A percentile compares a stretch with the other conserved stretches of the same genome.
Evolutionary conservation across 305 asterid genomes (phyloP).

Genomic region (Stenogyne calaminthoides): DNA sequence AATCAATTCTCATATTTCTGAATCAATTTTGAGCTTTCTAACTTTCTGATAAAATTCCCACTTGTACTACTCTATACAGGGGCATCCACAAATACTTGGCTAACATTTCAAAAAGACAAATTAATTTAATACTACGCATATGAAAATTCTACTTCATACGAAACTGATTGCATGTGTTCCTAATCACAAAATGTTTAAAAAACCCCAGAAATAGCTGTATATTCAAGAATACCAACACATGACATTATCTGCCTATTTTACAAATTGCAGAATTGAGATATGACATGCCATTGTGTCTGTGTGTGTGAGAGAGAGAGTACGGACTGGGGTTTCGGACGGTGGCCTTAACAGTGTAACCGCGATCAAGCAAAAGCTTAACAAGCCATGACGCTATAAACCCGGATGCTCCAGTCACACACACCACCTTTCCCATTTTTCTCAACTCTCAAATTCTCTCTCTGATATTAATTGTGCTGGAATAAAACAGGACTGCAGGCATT

Average conservation of each 20-base stretch:
- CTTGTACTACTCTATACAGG: background rate
- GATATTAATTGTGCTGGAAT: background rate
- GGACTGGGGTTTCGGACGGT: conserved; percentile 45
- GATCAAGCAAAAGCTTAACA: conserved; percentile 41
- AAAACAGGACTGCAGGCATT: background rate
- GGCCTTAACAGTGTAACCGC: conserved; percentile 51
- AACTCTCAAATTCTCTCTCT: conserved; percentile 1
- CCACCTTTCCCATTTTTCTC: conserved; percentile 31
- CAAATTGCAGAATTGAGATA: background rate
- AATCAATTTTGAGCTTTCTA: background rate
- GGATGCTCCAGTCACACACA: conserved; percentile 52
- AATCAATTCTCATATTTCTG: background rate
- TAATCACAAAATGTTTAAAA: background rate
- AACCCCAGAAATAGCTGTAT: background rate
- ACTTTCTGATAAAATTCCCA: background rate
- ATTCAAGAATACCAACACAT: background rate
- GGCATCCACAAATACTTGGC: too few relatives aligned
- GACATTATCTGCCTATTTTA: background rate
- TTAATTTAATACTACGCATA: too few relatives aligned
- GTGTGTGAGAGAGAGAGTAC: background rate
- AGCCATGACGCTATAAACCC: conserved; percentile 54
- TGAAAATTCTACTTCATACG: background rate
- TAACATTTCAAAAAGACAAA: background rate
- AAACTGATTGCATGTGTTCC: background rate
- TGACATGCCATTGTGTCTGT: background rate